Conservation (phyloP, 129 eudicot genomes). For the Scalesia atractyloides region DNA sequence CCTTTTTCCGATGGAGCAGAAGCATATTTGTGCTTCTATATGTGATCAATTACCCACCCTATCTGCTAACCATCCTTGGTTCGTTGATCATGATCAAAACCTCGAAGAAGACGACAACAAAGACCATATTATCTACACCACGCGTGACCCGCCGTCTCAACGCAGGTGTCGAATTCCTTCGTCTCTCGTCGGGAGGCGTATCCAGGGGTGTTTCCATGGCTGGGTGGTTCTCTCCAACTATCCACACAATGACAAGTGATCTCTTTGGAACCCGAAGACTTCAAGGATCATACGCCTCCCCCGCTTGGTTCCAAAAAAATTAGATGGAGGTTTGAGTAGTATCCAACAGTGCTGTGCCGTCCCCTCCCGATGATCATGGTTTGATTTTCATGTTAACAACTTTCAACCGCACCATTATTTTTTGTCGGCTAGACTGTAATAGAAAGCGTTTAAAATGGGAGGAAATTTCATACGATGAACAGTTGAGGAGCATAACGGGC, state of each 20-base stretch:
- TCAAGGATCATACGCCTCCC: neutral
- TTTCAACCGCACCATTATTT: neutral
- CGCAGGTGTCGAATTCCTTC: no score
- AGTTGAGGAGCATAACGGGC: neutral
- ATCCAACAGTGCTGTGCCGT: neutral
- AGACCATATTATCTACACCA: no score
- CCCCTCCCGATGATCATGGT: constrained; percentile 12
- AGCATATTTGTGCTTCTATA: no score
- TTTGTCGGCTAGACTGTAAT: constrained; percentile 14
- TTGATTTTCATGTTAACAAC: constrained; percentile 15
- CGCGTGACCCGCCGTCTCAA: no score
- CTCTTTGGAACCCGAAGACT: neutral
- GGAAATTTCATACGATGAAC: constrained; percentile 16
- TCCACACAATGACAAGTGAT: neutral
- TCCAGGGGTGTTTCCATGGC: neutral
- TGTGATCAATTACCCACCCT: no score
- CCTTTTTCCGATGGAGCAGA: no score
- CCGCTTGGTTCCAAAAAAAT: neutral
- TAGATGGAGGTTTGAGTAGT: no score
- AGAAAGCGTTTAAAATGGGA: constrained; percentile 22
- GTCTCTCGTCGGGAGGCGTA: no score
- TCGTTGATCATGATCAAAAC: neutral
- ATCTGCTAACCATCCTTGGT: no score
- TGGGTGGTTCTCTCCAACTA: neutral
- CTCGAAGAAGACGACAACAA: no score